Percentiles rank a stretch among this genome's conserved stretches.
Evolutionary conservation across 169 alveolate genomes (phyloP).

Genomic region (Cryptosporidium andersoni): DNA sequence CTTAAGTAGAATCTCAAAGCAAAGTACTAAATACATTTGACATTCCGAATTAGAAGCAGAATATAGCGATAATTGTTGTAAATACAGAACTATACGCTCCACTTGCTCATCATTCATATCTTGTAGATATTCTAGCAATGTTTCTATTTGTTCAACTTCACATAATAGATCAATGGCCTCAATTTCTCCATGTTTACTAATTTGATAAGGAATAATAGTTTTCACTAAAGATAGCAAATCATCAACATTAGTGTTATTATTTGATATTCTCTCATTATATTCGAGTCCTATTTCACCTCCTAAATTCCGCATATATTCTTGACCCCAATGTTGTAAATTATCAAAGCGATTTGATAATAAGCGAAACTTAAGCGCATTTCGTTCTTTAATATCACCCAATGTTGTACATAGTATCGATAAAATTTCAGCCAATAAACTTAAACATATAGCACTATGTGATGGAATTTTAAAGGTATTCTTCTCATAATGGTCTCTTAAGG

Average conservation of each 20-base stretch:
- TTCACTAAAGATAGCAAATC: slow-evolving; percentile 77
- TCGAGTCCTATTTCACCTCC: slow-evolving; percentile 75
- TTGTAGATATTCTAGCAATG: slow-evolving; percentile 70
- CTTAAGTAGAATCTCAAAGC: slow-evolving; percentile 72
- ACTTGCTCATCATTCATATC: slow-evolving; percentile 78
- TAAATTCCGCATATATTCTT: slow-evolving; percentile 74
- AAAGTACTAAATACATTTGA: slow-evolving; percentile 70
- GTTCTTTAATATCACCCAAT: slow-evolving; percentile 72
- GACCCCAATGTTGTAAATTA: slow-evolving; percentile 76
- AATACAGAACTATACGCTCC: slow-evolving; percentile 78
- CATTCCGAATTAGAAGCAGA: slow-evolving; percentile 79
- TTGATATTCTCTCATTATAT: slow-evolving; percentile 71
- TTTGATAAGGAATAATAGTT: slow-evolving; percentile 83
- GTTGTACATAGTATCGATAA: slow-evolving; percentile 73
- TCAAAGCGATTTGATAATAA: slow-evolving; percentile 67
- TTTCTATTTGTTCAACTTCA: slow-evolving; percentile 83
- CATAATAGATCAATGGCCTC: slow-evolving; percentile 85
- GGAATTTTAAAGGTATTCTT: neutral
- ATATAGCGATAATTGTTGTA: slow-evolving; percentile 76
- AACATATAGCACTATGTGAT: slow-evolving; percentile 32
- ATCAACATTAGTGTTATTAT: slow-evolving; percentile 36
- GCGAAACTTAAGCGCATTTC: slow-evolving; percentile 68
- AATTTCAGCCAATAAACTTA: slow-evolving; percentile 22
- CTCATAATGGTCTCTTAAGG: slow-evolving; percentile 75
- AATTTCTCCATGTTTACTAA: slow-evolving; percentile 83